Evolutionary conservation across 108 stramenopile genomes (phyloP).

Genomic region (Phaeodactylum tricornutum): DNA sequence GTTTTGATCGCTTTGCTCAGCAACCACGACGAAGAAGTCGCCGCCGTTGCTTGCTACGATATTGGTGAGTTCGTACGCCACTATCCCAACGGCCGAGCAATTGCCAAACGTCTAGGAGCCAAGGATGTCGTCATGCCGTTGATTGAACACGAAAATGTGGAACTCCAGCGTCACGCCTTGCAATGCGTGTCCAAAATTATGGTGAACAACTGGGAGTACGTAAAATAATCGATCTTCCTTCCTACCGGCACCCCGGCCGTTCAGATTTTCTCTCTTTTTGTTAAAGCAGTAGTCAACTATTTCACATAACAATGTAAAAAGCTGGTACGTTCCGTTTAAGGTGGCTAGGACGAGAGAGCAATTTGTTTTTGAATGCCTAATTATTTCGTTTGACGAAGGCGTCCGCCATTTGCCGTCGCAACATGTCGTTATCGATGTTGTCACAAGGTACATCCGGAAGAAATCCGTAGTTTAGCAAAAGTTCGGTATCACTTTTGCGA

Average conservation of each 20-base stretch:
- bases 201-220: constrained; percentile 84
- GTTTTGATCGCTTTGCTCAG: constrained; percentile 74
- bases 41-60: constrained; percentile 94
- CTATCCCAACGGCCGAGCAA: constrained; percentile 89
- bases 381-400: too few species aligned
- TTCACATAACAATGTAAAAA: too few species aligned
- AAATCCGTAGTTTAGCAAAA: constrained; percentile 73
- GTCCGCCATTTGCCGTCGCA: not conserved
- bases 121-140: constrained; percentile 92
- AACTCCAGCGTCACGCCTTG: constrained; percentile 91
- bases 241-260: too few species aligned
- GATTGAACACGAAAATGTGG: constrained; percentile 86
- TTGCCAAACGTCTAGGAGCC: constrained; percentile 83
- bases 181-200: constrained; percentile 95
- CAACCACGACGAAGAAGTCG: constrained; percentile 80
- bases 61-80: constrained; percentile 95
- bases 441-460: constrained; percentile 39
- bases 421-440: constrained; percentile 14
- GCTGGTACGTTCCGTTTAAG: too few species aligned
- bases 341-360: too few species aligned
- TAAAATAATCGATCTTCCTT: too few species aligned
- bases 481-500: constrained; percentile 41
- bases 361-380: too few species aligned
- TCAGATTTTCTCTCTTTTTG: too few species aligned
- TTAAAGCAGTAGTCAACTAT: too few species aligned